phyloP scores from a whole-genome alignment of 805 yeast species.

The Candida insectalens region DNA sequence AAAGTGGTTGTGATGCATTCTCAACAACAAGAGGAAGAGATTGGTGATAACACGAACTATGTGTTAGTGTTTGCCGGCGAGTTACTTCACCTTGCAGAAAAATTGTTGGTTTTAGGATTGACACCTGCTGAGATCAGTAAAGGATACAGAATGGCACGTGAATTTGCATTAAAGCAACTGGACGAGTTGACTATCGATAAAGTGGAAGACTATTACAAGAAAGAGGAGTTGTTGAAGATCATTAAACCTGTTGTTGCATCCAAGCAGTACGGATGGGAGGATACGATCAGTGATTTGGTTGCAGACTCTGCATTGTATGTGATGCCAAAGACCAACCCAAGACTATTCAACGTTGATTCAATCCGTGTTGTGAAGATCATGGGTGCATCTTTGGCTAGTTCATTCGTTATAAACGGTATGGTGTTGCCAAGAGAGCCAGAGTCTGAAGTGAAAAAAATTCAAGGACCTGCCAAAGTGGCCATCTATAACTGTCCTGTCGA shows the following conservation, averaged over 20 bases:
- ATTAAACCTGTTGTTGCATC: slow-evolving; percentile 85
- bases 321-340: slow-evolving; percentile 57
- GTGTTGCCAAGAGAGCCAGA: slow-evolving; percentile 98
- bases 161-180: slow-evolving; percentile 58
- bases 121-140: slow-evolving; percentile 88
- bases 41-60: slow-evolving; percentile 94
- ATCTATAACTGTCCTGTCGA: slow-evolving; percentile 92
- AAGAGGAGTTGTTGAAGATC: slow-evolving; percentile 55
- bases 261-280: slow-evolving; percentile 87
- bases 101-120: slow-evolving; percentile 72
- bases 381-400: slow-evolving; percentile 73
- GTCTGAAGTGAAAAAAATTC: slow-evolving; percentile 65
- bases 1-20: slow-evolving; percentile 93
- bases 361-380: slow-evolving; percentile 92
- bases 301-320: slow-evolving; percentile 78
- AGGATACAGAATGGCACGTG: slow-evolving; percentile 85
- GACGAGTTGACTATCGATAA: slow-evolving; percentile 55
- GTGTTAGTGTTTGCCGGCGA: slow-evolving; percentile 93
- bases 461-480: slow-evolving; percentile 68
- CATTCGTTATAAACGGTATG: slow-evolving; percentile 91
- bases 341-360: slow-evolving; percentile 79
- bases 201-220: slow-evolving; percentile 46
- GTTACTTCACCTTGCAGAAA: slow-evolving; percentile 76
- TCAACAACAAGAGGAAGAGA: slow-evolving; percentile 92
- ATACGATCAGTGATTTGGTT: slow-evolving; percentile 63